Evolutionary conservation across 257 asterid genomes (phyloP).

Genomic region (Voacanga thouarsii): DNA sequence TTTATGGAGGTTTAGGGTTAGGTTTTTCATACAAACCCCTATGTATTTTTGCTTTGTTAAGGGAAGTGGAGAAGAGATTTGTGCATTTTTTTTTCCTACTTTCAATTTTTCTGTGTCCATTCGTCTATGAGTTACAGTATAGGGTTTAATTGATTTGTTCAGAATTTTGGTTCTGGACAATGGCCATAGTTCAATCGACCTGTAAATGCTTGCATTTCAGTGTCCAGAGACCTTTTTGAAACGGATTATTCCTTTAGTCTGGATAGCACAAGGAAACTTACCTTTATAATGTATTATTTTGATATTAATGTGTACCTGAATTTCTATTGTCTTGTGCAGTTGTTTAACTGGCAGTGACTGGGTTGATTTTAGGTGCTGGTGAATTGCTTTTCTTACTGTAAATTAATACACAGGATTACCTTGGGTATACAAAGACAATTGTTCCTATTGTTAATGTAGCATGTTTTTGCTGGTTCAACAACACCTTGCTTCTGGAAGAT

Average conservation of each 20-base stretch:
- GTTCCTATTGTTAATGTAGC: background rate
- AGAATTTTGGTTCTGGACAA: background rate
- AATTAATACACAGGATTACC: background rate
- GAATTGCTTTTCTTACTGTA: background rate
- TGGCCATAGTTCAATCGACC: background rate
- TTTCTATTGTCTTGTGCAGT: background rate
- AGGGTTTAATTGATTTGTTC: background rate
- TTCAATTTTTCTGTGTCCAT: background rate
- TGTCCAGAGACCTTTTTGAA: background rate
- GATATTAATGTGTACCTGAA: background rate
- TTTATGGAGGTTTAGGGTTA: slow-evolving; percentile 11
- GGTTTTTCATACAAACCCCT: background rate
- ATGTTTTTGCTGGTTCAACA: background rate
- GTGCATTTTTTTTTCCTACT: background rate
- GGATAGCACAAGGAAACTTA: background rate
- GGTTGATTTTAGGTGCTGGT: too few species aligned
- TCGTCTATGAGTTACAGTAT: background rate
- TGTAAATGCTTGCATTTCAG: background rate
- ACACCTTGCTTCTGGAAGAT: background rate
- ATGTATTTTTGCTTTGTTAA: background rate
- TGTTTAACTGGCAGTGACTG: background rate
- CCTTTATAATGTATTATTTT: background rate
- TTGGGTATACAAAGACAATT: background rate
- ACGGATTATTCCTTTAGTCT: background rate
- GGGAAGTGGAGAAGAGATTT: background rate